Conservation (phyloP, 257 asterid species). For the Paraleonurus japonicus region DNA sequence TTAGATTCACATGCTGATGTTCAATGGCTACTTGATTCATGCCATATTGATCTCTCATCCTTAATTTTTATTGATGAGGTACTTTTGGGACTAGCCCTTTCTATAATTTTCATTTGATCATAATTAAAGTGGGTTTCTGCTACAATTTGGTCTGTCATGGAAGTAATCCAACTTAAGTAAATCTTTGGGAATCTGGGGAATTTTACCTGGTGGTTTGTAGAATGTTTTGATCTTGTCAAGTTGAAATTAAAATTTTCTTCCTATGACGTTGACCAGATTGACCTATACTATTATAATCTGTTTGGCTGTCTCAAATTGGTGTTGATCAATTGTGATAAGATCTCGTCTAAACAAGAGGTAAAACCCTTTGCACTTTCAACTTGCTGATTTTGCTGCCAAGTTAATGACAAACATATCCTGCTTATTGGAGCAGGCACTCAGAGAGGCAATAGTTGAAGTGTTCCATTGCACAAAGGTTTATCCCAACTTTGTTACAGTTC, state of each 20-base stretch:
- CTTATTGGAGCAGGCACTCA: slow-evolving; percentile 53
- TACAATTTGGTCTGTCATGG: slow-evolving; percentile 1
- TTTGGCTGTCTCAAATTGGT: slow-evolving; percentile 81
- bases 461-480: slow-evolving; percentile 63
- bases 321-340: slow-evolving; percentile 51
- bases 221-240: neutral
- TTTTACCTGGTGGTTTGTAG: neutral
- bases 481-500: slow-evolving; percentile 6
- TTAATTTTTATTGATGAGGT: slow-evolving; percentile 78
- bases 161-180: neutral
- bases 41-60: slow-evolving; percentile 65
- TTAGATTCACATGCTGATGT: slow-evolving; percentile 53
- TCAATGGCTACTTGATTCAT: slow-evolving; percentile 70
- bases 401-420: slow-evolving; percentile 23
- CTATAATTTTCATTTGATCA: neutral
- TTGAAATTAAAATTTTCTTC: slow-evolving; percentile 7
- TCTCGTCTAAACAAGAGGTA: slow-evolving; percentile 77
- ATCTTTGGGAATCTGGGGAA: neutral
- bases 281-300: slow-evolving; percentile 67
- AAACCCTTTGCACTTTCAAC: neutral
- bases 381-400: slow-evolving; percentile 27
- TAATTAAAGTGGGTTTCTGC: neutral
- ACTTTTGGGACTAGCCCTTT: slow-evolving; percentile 16
- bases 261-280: slow-evolving; percentile 51
- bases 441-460: slow-evolving; percentile 68